Base-by-base conservation (phyloP, 768 basidiomycete genomes). In the Psilocybe azurescens region DNA sequence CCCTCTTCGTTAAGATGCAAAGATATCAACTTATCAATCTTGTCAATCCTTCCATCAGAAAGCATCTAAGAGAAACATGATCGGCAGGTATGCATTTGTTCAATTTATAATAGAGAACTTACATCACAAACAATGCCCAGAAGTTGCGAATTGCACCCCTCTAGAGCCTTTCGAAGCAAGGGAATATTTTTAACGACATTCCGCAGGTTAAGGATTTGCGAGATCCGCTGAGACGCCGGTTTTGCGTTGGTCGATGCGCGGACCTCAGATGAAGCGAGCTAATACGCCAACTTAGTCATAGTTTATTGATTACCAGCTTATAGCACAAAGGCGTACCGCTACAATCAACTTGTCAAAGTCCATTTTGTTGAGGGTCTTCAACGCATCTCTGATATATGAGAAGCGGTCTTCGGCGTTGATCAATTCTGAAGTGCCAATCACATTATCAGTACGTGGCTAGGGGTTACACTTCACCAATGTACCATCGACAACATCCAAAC, bases 401-500 rank as follows among this genome's bases (percentile, higher is more conserved):
- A 90, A 94, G 36, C 79, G 81, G 55, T 93, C 90, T 75, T 95
- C 94, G 4, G 82, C 83, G 56, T 90, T 83, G 24, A 95, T 81
- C 0, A 97, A 76, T 64, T 96, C 94, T 92, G 58, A 58, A 58
- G 58, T 62, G 55, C 61, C 36, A 18, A 18, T 29, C 52, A 28
- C 63, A 63, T 18, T 52, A 28, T 41, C 38, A 16, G 30, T 18
- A 30, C 48, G 39, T 67, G 24, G 20, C 10, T 28, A 33, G 36
- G 14, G 10, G 47, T 20, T 16, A 4, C n/a, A 32, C 3, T 14
- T 20, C 55, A 24, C 2, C 24, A 24, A 24, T 24, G 24, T 24
- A 85, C 95, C 93, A 81, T 94, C 88, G 2, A 97, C 94, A 9
- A 88, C 92, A 63, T 97, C 94, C 16, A 97, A 82, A 10, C 97